Evolutionary conservation across 2,329 filamentous ascomycete species (phyloP).

Genomic region (Ramichloridium luteum): DNA sequence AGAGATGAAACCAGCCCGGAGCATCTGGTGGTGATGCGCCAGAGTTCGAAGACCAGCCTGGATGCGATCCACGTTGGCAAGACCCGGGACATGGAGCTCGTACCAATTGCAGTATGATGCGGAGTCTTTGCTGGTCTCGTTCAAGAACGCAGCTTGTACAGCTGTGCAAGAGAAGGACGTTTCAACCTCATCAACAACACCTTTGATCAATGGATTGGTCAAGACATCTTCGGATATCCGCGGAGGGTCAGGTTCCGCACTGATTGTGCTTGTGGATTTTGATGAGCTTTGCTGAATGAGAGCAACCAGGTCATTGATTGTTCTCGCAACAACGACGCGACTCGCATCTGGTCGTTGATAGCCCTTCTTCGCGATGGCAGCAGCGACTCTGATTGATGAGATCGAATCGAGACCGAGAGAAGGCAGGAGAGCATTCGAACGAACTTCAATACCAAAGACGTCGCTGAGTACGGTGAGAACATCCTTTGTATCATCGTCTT

Average conservation of each 20-base stretch:
- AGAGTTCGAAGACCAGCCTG: neutral
- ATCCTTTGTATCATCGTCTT: constrained; percentile 4
- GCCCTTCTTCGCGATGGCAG: constrained; percentile 46
- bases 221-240: neutral
- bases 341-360: constrained; percentile 43
- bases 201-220: neutral
- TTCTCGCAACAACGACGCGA: constrained; percentile 48
- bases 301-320: constrained; percentile 24
- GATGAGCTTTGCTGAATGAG: constrained; percentile 4
- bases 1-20: constrained; percentile 63
- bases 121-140: constrained; percentile 51
- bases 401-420: constrained; percentile 55
- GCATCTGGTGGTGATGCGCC: constrained; percentile 51
- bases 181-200: constrained; percentile 17
- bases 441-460: constrained; percentile 11
- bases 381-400: constrained; percentile 50
- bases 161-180: constrained; percentile 52
- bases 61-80: constrained; percentile 9
- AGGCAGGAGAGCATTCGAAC: constrained; percentile 33
- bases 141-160: constrained; percentile 68
- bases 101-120: constrained; percentile 68
- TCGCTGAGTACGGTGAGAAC: constrained; percentile 13
- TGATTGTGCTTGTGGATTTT: constrained; percentile 2
- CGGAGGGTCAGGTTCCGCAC: neutral
- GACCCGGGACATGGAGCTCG: constrained; percentile 44